These are phyloP conservation scores for Sarocladiaceae sp. DNA, from an alignment of 2,329 filamentous ascomycete genomes.

Conservation along the genomic window DNA sequence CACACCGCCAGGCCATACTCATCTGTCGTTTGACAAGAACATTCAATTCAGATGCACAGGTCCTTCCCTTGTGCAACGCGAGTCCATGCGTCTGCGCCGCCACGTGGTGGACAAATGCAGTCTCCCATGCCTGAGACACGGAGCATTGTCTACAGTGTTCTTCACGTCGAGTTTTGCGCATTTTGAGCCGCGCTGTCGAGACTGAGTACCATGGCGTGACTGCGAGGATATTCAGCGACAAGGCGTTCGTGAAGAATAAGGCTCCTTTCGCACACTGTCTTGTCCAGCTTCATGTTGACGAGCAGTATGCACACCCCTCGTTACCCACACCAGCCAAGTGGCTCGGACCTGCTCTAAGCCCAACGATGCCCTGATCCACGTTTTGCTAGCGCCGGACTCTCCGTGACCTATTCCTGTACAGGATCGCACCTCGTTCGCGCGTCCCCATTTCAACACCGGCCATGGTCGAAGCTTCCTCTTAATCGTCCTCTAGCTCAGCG, in stretches of 20 bases:
- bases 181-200: no score
- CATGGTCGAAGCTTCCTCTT: not conserved
- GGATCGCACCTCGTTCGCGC: constrained; percentile 2
- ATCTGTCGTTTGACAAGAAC: no score
- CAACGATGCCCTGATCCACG: not conserved
- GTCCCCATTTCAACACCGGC: not conserved
- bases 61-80: no score
- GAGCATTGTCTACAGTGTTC: no score
- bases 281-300: not conserved
- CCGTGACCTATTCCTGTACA: constrained; percentile 7
- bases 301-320: not conserved
- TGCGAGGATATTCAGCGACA: not conserved
- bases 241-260: not conserved
- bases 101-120: not conserved
- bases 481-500: not conserved
- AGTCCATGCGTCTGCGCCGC: no score
- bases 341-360: not conserved
- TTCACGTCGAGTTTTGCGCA: no score
- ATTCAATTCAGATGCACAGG: no score
- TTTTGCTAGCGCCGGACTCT: not conserved
- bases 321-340: not conserved
- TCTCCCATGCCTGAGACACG: not conserved
- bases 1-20: constrained; percentile 1
- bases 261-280: not conserved
- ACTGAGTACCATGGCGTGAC: no score